Evolutionary conservation across 345 rosid species (phyloP).

Genomic region (Aquilaria sinensis): DNA sequence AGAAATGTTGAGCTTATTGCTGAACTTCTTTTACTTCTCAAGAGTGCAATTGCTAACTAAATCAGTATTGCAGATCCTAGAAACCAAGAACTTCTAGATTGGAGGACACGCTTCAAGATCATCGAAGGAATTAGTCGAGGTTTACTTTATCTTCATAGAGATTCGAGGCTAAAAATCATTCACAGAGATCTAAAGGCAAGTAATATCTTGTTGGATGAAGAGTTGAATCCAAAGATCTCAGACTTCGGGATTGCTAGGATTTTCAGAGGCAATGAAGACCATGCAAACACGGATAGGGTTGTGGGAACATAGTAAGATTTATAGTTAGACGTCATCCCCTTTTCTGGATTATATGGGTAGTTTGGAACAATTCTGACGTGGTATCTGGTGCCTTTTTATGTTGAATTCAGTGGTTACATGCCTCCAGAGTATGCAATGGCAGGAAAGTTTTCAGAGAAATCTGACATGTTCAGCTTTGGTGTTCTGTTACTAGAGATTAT

Average conservation of each 20-base stretch:
- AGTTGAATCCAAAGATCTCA: conserved; percentile 15
- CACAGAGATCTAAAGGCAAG: too few relatives aligned
- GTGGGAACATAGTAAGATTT: conserved; percentile 14
- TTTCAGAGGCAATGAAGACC: conserved; percentile 17
- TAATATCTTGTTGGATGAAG: too few relatives aligned
- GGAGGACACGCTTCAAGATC: conserved; percentile 12
- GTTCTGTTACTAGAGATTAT: conserved; percentile 31
- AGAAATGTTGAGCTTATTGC: neutral
- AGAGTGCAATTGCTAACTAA: neutral
- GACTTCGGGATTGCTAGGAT: conserved; percentile 31
- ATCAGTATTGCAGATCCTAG: conserved; percentile 3
- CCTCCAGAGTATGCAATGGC: too few relatives aligned
- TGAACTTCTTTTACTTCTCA: neutral
- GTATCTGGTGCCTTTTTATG: neutral
- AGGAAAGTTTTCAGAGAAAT: too few relatives aligned
- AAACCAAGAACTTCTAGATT: neutral
- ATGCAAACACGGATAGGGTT: conserved; percentile 14
- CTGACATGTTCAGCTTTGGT: conserved; percentile 27
- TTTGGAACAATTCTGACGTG: conserved; percentile 36
- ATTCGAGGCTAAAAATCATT: too few relatives aligned
- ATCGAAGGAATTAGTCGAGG: too few relatives aligned
- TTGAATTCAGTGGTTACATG: too few relatives aligned
- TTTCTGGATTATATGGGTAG: neutral
- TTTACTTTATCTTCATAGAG: too few relatives aligned
- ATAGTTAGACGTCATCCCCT: neutral